Base-by-base conservation (phyloP, 768 basidiomycete genomes). In the Podaxis sp. region DNA sequence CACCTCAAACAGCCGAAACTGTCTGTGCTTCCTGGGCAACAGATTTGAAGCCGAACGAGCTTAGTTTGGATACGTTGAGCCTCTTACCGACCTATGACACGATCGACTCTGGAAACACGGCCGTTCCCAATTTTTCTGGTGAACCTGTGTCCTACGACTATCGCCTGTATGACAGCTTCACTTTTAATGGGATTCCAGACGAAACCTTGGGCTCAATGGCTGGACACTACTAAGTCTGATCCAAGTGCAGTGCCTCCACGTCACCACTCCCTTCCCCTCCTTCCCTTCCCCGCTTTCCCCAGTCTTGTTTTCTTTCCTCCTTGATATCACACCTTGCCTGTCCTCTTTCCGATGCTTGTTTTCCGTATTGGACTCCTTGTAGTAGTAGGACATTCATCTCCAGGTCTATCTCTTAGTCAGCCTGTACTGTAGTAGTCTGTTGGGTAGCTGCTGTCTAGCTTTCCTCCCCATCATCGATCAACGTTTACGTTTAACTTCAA, bases 141-240 rank as follows among this genome's bases (percentile, higher is more conserved):
- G 69, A 69, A 48, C 63, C 65, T 57, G 46, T 69, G 5, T 60
- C 65, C 32, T 64, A 70, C 53, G 72, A 71, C 56, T 71, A 71
- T 55, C 63, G 65, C 52, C 51, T 72, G 13, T 75, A 73, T 63
- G 72, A 71, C 44, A 67, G 67, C 51, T 70, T 65, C 46, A 57
- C 54, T 16, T 71, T 70, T 56, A 62, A 50, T 50, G 66, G 67
- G 44, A 66, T 70, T 11, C 16, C 64, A 6, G 70, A 72, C 47
- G 71, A 74, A 58, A 56, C 66, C 46, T 63, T 72, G 28, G 64
- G 65, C 51, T 63, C 56, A 36, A 62, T 71, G 28, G 65, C 64
- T 4, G 69, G 71, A 38, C 69, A 69, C 27, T 71, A 68, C 61
- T 61, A 61, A 51, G 61, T 56, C 18, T 55, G 62, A 71, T 18